These are phyloP conservation scores for Scenedesmus sp. DNA, from an alignment of 163 green algal genomes.

Conservation along the genomic window DNA sequence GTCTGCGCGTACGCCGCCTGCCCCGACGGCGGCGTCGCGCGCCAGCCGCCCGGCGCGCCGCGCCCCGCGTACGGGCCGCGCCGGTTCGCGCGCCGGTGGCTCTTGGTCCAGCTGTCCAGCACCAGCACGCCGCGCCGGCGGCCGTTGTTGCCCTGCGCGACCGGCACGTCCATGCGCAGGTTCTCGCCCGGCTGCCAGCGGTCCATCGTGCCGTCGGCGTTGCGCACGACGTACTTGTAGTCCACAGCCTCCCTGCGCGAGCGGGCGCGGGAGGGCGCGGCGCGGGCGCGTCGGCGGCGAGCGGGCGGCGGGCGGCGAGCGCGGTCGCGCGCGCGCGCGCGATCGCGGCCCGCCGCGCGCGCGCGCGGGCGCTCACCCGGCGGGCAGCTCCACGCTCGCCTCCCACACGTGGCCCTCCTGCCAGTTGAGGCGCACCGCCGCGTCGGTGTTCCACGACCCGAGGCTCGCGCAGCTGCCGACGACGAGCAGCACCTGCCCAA, in stretches of 20 bases:
- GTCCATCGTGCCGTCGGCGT: background rate
- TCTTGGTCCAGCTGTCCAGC: slow-evolving; percentile 35
- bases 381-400: slow-evolving; percentile 29
- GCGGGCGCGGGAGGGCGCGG: too few relatives aligned
- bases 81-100: background rate
- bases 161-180: slow-evolving; percentile 38
- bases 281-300: too few relatives aligned
- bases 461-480: slow-evolving; percentile 39
- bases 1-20: background rate
- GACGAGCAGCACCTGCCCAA: slow-evolving; percentile 40
- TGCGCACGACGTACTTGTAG: slow-evolving; percentile 44
- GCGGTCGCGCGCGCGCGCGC: too few relatives aligned
- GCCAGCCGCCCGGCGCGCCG: slow-evolving; percentile 7
- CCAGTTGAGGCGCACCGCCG: slow-evolving; percentile 33
- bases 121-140: slow-evolving; percentile 37
- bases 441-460: slow-evolving; percentile 36
- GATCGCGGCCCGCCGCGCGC: background rate
- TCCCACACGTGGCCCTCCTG: slow-evolving; percentile 46
- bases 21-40: slow-evolving; percentile 15
- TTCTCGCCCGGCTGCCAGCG: slow-evolving; percentile 40
- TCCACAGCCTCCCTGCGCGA: slow-evolving; percentile 27
- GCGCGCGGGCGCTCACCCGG: slow-evolving; percentile 34
- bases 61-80: background rate
- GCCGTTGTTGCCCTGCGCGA: slow-evolving; percentile 26
- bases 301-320: too few relatives aligned